A percentile compares a stretch with the other conserved stretches of the same genome.
Evolutionary conservation across 306 rosid species (phyloP).

Genomic region (Corylus americana): DNA sequence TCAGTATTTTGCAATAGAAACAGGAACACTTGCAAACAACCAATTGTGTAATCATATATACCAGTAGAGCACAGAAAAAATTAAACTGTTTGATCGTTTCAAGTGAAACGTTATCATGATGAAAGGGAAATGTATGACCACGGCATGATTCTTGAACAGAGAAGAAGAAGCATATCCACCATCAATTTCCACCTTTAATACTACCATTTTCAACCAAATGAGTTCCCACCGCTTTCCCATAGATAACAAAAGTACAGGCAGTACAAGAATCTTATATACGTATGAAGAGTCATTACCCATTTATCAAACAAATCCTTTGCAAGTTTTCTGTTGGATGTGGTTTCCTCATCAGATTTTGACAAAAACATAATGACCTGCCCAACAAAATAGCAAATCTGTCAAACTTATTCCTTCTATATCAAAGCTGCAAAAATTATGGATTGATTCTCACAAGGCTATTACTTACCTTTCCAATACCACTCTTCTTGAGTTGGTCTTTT

Average conservation of each 20-base stretch:
- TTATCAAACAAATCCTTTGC: slow-evolving; percentile 94
- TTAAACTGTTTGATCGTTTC: not conserved
- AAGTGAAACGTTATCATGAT: not conserved
- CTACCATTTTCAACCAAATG: not conserved
- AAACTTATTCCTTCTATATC: slow-evolving; percentile 14
- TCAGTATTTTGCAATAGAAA: not conserved
- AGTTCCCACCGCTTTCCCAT: not conserved
- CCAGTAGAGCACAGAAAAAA: not conserved
- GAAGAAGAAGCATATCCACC: not conserved
- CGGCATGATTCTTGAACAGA: too few relatives aligned
- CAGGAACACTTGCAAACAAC: slow-evolving; percentile 6
- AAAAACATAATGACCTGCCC: slow-evolving; percentile 88
- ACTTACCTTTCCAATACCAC: slow-evolving; percentile 95
- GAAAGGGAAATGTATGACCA: not conserved
- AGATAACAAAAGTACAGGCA: not conserved
- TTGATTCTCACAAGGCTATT: not conserved
- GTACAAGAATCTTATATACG: not conserved
- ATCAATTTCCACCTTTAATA: not conserved
- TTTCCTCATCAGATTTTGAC: slow-evolving; percentile 94
- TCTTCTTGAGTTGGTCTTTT: slow-evolving; percentile 89
- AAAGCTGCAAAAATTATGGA: not conserved
- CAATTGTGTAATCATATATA: not conserved
- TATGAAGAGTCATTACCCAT: slow-evolving; percentile 57
- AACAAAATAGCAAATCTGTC: slow-evolving; percentile 17
- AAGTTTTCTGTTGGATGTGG: slow-evolving; percentile 72